phyloP scores from a whole-genome alignment of 805 yeast genomes.

The Metschnikowia lunata region DNA sequence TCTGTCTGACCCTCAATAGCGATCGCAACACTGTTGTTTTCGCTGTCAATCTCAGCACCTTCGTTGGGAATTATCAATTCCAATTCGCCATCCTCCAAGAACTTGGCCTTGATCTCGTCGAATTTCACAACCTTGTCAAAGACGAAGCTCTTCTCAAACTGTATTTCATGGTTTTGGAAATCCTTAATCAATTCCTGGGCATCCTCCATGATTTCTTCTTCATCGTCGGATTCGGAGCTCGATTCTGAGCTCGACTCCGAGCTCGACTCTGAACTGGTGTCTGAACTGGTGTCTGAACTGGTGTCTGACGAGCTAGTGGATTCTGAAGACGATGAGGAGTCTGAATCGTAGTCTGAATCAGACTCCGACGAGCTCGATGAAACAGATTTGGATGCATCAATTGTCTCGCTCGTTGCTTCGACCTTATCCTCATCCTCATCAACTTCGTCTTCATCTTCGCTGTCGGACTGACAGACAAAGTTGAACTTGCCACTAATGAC shows the following conservation, averaged over 20 bases:
- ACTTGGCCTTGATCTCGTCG: slow-evolving; percentile 36
- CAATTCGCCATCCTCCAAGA: slow-evolving; percentile 36
- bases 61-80: slow-evolving; percentile 40
- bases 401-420: slow-evolving; percentile 6
- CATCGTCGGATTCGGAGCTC: slow-evolving; percentile 19
- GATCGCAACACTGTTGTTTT: slow-evolving; percentile 24
- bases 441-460: slow-evolving; percentile 18
- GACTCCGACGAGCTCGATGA: slow-evolving; percentile 9
- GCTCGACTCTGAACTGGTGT: slow-evolving; percentile 3
- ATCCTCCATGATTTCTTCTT: slow-evolving; percentile 40
- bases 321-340: slow-evolving; percentile 9
- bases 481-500: slow-evolving; percentile 37
- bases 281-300: slow-evolving; percentile 9
- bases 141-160: slow-evolving; percentile 40
- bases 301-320: slow-evolving; percentile 14
- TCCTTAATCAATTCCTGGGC: slow-evolving; percentile 35
- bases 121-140: slow-evolving; percentile 37
- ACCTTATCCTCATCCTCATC: slow-evolving; percentile 15
- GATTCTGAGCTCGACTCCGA: slow-evolving; percentile 16
- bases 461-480: slow-evolving; percentile 23
- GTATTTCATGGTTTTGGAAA: slow-evolving; percentile 36
- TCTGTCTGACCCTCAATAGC: slow-evolving; percentile 21
- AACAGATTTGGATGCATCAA: background rate
- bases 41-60: slow-evolving; percentile 15
- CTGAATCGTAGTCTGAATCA: slow-evolving; percentile 11